Evolutionary conservation across 2,329 filamentous ascomycete species (phyloP), one percentile per base, ranked within the genome.

Genomic region (Didymella segeticola): DNA sequence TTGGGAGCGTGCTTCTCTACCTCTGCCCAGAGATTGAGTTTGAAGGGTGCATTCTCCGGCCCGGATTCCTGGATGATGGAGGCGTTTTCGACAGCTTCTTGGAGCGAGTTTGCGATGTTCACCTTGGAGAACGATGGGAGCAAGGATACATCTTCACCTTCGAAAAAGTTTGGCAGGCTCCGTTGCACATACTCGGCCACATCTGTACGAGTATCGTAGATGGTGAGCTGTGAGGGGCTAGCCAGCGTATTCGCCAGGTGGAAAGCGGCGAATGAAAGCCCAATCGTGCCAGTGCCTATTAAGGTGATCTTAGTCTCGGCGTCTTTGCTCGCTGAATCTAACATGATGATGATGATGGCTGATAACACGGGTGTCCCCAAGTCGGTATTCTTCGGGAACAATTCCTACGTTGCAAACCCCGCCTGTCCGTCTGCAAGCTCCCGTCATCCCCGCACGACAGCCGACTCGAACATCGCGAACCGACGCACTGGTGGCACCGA

Each of bases 61-160:
- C 82, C 82, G 69, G 85, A 83, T 70, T 86, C 84, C 68, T 87
- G 83, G 34, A 87, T 72, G 43, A 86, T 82, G 34, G 77, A 71
- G 1, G 82, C 82, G 48, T 68, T 54, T 19, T 65, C 45, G 9
- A 84, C 76, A 10, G 82, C 83, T 2, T 75, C 58, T 25, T 68
- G 50, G 4, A 82, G 65, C 3, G 70, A 61, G 1, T 43, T 43
- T 17, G 61, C 64, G 25, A 69, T 69, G 6, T 63, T 58, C n/a
- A 84, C 70, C 3, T 73, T 61, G 2, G 67, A 53, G 17, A 71
- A 58, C 14, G 70, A 39, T 4, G 60, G 43, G 14, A 49, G 23
- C 9, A 52, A 27, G 4, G 53, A 36, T 26, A 41, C 15, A 5
- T 58, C 25, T n/a, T 57, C 33, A 22, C 15, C 15, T 10, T 17